Conservation (phyloP, 1,284 basidiomycete species). For the Marasmius fiardii region DNA sequence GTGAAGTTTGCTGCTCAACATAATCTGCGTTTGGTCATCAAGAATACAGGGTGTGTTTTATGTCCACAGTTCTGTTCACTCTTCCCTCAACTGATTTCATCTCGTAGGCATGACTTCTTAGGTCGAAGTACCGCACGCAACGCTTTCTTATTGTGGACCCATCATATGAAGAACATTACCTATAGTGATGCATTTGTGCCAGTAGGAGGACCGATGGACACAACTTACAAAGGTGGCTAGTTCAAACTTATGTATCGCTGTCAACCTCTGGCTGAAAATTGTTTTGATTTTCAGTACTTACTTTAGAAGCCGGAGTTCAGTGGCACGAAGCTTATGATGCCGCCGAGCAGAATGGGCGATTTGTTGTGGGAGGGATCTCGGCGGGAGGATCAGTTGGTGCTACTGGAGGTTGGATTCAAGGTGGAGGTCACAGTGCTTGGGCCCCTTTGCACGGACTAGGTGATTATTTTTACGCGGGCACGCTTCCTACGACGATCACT, state of each 20-base stretch:
- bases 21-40: constrained; percentile 40
- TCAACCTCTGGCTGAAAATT: neutral
- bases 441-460: constrained; percentile 42
- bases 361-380: constrained; percentile 36
- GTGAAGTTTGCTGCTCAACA: constrained; percentile 35
- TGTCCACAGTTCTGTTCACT: neutral
- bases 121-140: constrained; percentile 34
- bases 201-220: constrained; percentile 20
- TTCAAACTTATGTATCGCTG: too few species aligned
- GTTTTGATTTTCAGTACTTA: constrained; percentile 23
- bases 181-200: constrained; percentile 29
- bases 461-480: constrained; percentile 13
- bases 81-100: neutral
- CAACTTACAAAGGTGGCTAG: constrained; percentile 17
- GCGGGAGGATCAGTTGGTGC: constrained; percentile 27
- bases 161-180: constrained; percentile 33
- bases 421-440: constrained; percentile 16
- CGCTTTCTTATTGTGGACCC: constrained; percentile 38
- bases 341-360: constrained; percentile 26
- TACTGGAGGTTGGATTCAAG: constrained; percentile 9
- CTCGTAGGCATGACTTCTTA: constrained; percentile 29
- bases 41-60: constrained; percentile 40
- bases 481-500: neutral
- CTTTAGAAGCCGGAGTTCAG: constrained; percentile 33
- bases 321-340: constrained; percentile 33